Evolutionary conservation across 257 asterid genomes (phyloP).

Genomic region (Apocynum venetum): DNA sequence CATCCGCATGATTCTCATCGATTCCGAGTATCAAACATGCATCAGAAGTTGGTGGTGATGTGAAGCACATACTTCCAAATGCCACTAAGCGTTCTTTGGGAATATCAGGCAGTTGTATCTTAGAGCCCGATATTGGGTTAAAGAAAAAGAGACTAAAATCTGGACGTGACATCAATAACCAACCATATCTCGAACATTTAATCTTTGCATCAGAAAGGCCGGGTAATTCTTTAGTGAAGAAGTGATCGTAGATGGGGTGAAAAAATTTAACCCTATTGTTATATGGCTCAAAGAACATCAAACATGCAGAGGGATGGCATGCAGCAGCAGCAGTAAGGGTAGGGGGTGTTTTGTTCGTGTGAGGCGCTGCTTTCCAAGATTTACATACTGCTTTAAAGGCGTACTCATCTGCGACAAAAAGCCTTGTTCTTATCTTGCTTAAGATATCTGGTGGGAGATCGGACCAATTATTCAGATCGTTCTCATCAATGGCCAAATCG

Average conservation of each 20-base stretch:
- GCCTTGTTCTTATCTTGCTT: neutral
- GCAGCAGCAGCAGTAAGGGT: neutral
- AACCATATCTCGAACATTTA: neutral
- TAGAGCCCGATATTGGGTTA: neutral
- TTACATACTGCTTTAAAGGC: neutral
- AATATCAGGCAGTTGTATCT: neutral
- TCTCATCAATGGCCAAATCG: too few relatives aligned
- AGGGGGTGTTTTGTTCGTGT: neutral
- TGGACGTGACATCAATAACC: neutral
- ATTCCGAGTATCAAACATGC: neutral
- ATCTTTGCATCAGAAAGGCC: neutral
- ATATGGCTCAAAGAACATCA: neutral
- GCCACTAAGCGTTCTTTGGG: neutral
- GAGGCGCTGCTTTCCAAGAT: neutral
- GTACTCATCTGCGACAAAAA: neutral
- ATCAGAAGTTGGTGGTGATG: neutral
- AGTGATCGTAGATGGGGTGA: neutral
- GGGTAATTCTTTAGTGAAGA: neutral
- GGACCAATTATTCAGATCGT: neutral
- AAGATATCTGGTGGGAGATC: neutral
- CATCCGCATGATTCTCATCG: neutral
- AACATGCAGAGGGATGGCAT: neutral
- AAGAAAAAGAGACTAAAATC: neutral
- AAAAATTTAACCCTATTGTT: neutral
- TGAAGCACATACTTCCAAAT: neutral